These are phyloP conservation scores for Phytophthora capsici DNA, from an alignment of 352 stramenopile genomes.

Conservation along the genomic window DNA sequence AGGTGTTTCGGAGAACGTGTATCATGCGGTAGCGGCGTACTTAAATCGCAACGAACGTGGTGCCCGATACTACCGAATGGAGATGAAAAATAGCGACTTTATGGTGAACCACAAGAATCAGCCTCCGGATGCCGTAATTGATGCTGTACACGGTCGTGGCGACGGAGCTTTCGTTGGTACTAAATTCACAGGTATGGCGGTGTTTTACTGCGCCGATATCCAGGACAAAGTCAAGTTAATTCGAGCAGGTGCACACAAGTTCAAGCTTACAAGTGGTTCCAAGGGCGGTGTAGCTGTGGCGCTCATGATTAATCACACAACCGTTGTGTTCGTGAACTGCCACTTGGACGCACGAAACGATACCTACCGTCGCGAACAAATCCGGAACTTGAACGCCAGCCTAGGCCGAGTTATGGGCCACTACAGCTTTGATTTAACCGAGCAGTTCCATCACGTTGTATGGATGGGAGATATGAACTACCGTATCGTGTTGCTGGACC, in stretches of 20 bases:
- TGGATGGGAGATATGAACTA: constrained; percentile 93
- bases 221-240: constrained; percentile 77
- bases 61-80: constrained; percentile 70
- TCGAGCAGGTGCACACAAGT: constrained; percentile 78
- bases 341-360: constrained; percentile 87
- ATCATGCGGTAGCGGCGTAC: constrained; percentile 81
- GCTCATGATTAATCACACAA: constrained; percentile 78
- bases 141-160: constrained; percentile 79
- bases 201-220: constrained; percentile 71
- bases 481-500: constrained; percentile 77
- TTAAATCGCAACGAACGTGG: constrained; percentile 74
- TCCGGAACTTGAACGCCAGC: constrained; percentile 77
- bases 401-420: constrained; percentile 85
- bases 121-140: constrained; percentile 69
- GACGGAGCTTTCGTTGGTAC: constrained; percentile 85
- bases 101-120: constrained; percentile 74
- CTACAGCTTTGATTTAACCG: constrained; percentile 80
- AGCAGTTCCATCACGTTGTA: constrained; percentile 91
- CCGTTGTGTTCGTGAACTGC: constrained; percentile 86
- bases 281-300: constrained; percentile 84
- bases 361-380: constrained; percentile 83
- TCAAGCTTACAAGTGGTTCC: constrained; percentile 80
- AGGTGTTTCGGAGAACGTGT: constrained; percentile 85
- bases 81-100: constrained; percentile 80
- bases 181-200: constrained; percentile 86